These are phyloP conservation scores for Aspergillus niger DNA, from an alignment of 2,329 filamentous ascomycete genomes.

Conservation along the genomic window DNA sequence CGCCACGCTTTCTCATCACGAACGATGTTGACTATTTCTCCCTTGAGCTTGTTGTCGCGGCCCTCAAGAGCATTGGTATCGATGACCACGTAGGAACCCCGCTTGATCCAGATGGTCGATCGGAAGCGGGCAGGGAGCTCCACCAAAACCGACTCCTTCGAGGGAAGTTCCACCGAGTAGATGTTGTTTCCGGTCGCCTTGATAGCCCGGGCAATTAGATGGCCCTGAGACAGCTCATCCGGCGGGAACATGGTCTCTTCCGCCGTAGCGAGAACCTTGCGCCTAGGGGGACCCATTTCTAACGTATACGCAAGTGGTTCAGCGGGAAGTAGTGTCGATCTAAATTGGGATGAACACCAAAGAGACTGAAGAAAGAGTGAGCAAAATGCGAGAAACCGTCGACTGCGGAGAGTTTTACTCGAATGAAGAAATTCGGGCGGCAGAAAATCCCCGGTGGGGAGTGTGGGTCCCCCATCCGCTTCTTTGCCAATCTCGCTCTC, in stretches of 20 bases:
- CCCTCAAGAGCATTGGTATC: slow-evolving; percentile 68
- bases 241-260: slow-evolving; percentile 69
- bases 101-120: slow-evolving; percentile 90
- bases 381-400: too few relatives aligned
- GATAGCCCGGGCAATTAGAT: slow-evolving; percentile 73
- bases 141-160: slow-evolving; percentile 66
- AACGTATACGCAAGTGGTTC: background rate
- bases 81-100: slow-evolving; percentile 82
- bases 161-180: slow-evolving; percentile 75
- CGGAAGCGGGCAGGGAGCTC: slow-evolving; percentile 85
- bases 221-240: slow-evolving; percentile 51
- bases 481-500: background rate
- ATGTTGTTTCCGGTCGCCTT: slow-evolving; percentile 87
- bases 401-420: background rate
- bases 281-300: slow-evolving; percentile 72
- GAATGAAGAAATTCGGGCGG: background rate
- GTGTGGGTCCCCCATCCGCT: background rate
- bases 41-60: slow-evolving; percentile 74
- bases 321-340: background rate
- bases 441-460: slow-evolving; percentile 3
- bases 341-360: background rate
- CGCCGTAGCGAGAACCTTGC: slow-evolving; percentile 74
- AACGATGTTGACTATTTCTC: slow-evolving; percentile 91
- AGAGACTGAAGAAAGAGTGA: background rate
- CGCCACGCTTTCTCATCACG: slow-evolving; percentile 89